Conservation (phyloP, 768 basidiomycete genomes). For the Galerina sulciceps region DNA sequence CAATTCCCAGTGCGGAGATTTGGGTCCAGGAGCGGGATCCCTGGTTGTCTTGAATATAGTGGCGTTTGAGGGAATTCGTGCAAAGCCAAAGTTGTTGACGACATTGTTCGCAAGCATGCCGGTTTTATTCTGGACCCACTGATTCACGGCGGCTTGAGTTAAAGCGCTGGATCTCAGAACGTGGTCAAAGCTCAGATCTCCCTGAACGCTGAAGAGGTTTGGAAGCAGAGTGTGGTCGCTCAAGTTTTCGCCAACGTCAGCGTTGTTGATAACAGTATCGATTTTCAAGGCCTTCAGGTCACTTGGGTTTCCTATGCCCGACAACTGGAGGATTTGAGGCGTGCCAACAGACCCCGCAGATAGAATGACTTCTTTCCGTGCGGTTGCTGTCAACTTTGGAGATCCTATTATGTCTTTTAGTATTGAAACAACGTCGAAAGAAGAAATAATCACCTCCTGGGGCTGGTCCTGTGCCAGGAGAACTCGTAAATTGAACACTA, state of each 20-base stretch:
- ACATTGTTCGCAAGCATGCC: conserved; percentile 39
- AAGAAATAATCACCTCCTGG: neutral
- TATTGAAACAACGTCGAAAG: neutral
- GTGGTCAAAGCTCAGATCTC: conserved; percentile 9
- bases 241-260: conserved; percentile 21
- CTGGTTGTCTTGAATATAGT: conserved; percentile 15
- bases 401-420: neutral
- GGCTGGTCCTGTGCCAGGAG: neutral
- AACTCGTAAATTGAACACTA: conserved; percentile 23
- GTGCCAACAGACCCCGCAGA: conserved; percentile 23
- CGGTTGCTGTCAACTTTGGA: conserved; percentile 1
- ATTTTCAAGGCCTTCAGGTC: conserved; percentile 19
- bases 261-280: conserved; percentile 16
- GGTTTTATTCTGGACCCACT: conserved; percentile 25
- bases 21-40: conserved; percentile 21
- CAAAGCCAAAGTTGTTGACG: conserved; percentile 29
- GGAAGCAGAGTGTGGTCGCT: conserved; percentile 20
- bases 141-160: conserved; percentile 28
- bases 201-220: conserved; percentile 12
- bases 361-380: conserved; percentile 22
- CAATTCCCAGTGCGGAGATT: conserved; percentile 32
- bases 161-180: neutral
- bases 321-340: conserved; percentile 25
- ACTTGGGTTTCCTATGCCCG: conserved; percentile 19
- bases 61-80: conserved; percentile 36